A percentile compares a stretch with the other conserved stretches of the same genome.
These are phyloP conservation scores for Penicillium turbatum DNA, from an alignment of 495 filamentous ascomycete species.

Conservation along the genomic window DNA sequence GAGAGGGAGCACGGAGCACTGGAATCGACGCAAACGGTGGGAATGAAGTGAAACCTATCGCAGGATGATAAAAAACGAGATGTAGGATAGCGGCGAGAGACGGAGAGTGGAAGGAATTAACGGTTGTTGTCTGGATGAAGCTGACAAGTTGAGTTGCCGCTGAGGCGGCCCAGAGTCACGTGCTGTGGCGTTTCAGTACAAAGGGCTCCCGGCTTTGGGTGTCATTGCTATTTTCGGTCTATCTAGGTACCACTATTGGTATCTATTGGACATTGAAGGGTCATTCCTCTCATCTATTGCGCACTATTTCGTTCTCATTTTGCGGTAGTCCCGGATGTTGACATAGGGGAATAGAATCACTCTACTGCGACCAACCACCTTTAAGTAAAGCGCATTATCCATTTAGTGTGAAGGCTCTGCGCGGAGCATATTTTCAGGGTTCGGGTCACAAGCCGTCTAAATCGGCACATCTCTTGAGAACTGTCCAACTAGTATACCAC, in stretches of 20 bases:
- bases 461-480: too few relatives aligned
- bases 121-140: conserved; percentile 25
- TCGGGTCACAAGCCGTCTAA: neutral
- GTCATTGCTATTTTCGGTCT: neutral
- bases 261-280: neutral
- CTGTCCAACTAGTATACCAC: too few relatives aligned
- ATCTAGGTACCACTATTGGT: neutral
- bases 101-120: conserved; percentile 17
- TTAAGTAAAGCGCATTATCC: neutral
- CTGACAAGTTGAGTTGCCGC: conserved; percentile 39
- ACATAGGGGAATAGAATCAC: neutral
- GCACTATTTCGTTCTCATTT: neutral
- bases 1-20: neutral
- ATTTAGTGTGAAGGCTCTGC: neutral
- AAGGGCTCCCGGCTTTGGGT: conserved; percentile 1
- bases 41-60: neutral
- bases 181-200: conserved; percentile 23
- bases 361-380: conserved; percentile 13
- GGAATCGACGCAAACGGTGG: neutral
- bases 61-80: conserved; percentile 5
- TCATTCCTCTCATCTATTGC: neutral
- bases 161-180: conserved; percentile 25
- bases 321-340: neutral
- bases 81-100: conserved; percentile 9
- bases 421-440: neutral